Base-by-base conservation (phyloP, 2,329 filamentous ascomycete genomes). In the Helotiales sp. region DNA sequence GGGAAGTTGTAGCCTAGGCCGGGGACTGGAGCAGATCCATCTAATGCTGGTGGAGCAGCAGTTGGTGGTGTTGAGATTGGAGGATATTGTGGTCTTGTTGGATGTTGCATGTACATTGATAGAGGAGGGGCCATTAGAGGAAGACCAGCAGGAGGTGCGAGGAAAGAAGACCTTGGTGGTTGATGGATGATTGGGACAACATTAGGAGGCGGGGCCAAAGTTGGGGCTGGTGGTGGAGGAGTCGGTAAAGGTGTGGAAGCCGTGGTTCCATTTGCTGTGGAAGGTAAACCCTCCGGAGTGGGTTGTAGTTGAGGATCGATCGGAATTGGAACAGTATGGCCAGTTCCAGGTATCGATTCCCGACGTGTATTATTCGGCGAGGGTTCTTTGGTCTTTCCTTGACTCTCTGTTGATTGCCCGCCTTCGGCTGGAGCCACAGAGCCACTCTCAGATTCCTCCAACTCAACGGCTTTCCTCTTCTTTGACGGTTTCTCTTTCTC, bases 381-480 rank as follows among this genome's bases (percentile, higher is more conserved):
- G 22, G 15, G 9, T 27, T 40, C 7, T 19, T 5, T 15, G 2
- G 15, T 17, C 5, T 9, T 7, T 7, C 22, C 36, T 40, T 15
- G 36, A 17, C 15, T 10, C 4, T 12, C 31, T 12, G 12, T 34
- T 12, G 31, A 34, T 13, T 15, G n/a, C n/a, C 31, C 31, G 12
- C 31, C 10, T 34, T 40, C 17, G n/a, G n/a, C 6, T 19, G 27
- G 36, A 47, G 27, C 34, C 31, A 54, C 51, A 34, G 54, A 61
- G 22, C 48, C 51, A 50, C 46, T 42, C 13, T 57, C 54, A 5
- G 50, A 54, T n/a, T 63, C 66, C 34, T 70, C 69, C 61, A 66
- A 85, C 82, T 70, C 82, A 79, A 64, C 81, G 81, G 34, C 82
- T 79, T 58, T 83, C 80, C 47, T 86, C 80, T 69, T 77, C 70